Conservation (phyloP, 106 monocot genomes). For the Phalaenopsis aphrodite region DNA sequence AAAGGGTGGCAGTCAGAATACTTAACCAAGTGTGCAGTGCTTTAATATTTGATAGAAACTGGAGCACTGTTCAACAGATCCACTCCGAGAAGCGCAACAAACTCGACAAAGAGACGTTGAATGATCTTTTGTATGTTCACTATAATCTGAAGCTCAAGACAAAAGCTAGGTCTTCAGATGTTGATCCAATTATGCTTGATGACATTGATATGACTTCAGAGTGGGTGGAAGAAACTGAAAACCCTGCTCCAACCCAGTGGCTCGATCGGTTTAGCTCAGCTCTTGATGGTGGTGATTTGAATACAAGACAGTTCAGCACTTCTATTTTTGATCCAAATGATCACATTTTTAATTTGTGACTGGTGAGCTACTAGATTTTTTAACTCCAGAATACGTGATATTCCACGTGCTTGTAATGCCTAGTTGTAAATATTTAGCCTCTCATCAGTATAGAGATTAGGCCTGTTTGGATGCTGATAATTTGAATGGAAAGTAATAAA, state of each 20-base stretch:
- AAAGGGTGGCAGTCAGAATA: slow-evolving; percentile 75
- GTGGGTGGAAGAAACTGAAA: slow-evolving; percentile 82
- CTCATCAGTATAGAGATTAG: background rate
- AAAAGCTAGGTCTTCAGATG: slow-evolving; percentile 32
- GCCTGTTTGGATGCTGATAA: too few species aligned
- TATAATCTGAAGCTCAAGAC: slow-evolving; percentile 75
- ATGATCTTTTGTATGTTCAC: slow-evolving; percentile 77
- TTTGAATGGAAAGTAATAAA: too few species aligned
- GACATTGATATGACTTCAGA: slow-evolving; percentile 89
- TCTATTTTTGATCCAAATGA: slow-evolving; percentile 69
- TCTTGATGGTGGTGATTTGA: slow-evolving; percentile 66
- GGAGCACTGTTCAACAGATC: slow-evolving; percentile 45
- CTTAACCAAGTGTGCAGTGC: slow-evolving; percentile 85
- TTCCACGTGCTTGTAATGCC: background rate
- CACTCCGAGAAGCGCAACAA: slow-evolving; percentile 78
- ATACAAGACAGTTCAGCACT: slow-evolving; percentile 64
- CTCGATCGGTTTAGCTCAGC: slow-evolving; percentile 69
- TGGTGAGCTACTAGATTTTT: background rate
- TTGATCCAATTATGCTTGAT: slow-evolving; percentile 62
- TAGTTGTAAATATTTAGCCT: background rate
- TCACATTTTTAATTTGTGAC: slow-evolving; percentile 70
- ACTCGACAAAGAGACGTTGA: slow-evolving; percentile 69
- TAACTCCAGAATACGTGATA: background rate
- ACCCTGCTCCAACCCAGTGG: slow-evolving; percentile 52
- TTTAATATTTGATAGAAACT: slow-evolving; percentile 45